These are phyloP conservation scores for Nakazawaea pomicola DNA, from an alignment of 805 yeast genomes.

Conservation along the genomic window DNA sequence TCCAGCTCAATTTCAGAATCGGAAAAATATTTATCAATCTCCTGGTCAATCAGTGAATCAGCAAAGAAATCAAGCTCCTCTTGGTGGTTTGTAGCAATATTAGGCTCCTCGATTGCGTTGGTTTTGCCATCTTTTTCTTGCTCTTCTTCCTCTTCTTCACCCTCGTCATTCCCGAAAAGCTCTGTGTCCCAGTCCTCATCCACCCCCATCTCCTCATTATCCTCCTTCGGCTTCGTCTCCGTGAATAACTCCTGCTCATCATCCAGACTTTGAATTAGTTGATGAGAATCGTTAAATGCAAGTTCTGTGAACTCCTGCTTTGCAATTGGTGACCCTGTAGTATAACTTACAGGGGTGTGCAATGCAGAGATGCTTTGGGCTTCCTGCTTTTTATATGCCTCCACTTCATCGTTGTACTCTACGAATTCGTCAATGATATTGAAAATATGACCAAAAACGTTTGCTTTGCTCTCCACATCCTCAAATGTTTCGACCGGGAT, in stretches of 20 bases:
- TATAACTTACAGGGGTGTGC: conserved; percentile 13
- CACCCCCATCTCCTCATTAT: conserved; percentile 2
- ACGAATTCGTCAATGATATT: conserved; percentile 24
- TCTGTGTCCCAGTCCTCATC: conserved; percentile 13
- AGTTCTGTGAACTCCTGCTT: neutral
- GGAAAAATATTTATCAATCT: conserved; percentile 15
- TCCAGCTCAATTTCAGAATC: conserved; percentile 10
- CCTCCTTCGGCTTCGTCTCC: conserved; percentile 6
- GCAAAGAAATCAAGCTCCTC: conserved; percentile 25
- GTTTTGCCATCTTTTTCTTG: conserved; percentile 16
- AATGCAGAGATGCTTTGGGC: conserved; percentile 18
- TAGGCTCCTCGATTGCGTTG: no score
- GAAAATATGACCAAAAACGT: conserved; percentile 21
- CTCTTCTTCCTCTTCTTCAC: conserved; percentile 13
- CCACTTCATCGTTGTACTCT: conserved; percentile 17
- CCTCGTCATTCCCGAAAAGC: conserved; percentile 21
- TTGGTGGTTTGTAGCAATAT: neutral
- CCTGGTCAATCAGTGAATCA: conserved; percentile 25
- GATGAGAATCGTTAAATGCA: no score
- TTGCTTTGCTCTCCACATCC: neutral
- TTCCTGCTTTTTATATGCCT: conserved; percentile 12
- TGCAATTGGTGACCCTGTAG: conserved; percentile 2
- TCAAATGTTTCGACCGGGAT: conserved; percentile 10
- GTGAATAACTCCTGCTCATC: conserved; percentile 5
- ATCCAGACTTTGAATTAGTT: neutral